Conservation (phyloP, 371 early-diverging fungal genomes). For the Conidiobolus incongruus region DNA sequence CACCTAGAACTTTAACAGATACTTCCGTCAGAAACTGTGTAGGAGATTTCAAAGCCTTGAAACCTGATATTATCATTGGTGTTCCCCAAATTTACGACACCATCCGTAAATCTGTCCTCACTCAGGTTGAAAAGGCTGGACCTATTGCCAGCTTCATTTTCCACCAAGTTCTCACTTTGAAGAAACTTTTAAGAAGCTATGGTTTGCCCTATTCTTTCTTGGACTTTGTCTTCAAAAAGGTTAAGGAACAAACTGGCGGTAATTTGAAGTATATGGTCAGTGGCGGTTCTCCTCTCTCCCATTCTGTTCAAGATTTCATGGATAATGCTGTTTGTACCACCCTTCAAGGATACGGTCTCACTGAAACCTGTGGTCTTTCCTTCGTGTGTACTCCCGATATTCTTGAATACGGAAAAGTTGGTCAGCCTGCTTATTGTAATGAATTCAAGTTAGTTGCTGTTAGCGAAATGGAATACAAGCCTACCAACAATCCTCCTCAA, state of each 20-base stretch:
- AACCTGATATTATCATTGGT: slow-evolving; percentile 81
- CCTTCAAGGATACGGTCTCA: slow-evolving; percentile 80
- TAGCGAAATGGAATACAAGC: slow-evolving; percentile 47
- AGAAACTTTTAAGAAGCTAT: slow-evolving; percentile 24
- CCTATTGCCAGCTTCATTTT: slow-evolving; percentile 49
- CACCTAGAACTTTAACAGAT: slow-evolving; percentile 67
- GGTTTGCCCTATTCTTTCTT: slow-evolving; percentile 43
- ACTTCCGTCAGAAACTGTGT: slow-evolving; percentile 75
- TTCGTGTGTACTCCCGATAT: slow-evolving; percentile 34
- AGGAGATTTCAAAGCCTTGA: slow-evolving; percentile 81
- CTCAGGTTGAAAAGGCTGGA: slow-evolving; percentile 32
- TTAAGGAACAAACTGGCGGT: slow-evolving; percentile 83
- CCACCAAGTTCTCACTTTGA: slow-evolving; percentile 44
- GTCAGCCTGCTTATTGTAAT: slow-evolving; percentile 58
- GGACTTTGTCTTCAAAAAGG: slow-evolving; percentile 78
- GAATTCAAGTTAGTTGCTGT: slow-evolving; percentile 81
- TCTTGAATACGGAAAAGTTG: slow-evolving; percentile 32
- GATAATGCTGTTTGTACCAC: slow-evolving; percentile 61
- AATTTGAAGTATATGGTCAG: slow-evolving; percentile 64
- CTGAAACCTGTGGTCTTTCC: slow-evolving; percentile 33
- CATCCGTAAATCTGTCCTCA: slow-evolving; percentile 70
- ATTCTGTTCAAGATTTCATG: slow-evolving; percentile 70
- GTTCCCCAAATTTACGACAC: slow-evolving; percentile 88
- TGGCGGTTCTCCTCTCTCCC: slow-evolving; percentile 86
- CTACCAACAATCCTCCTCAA: slow-evolving; percentile 44